Evolutionary conservation across 441 rosid genomes (phyloP).

Genomic region (Bruguiera hainesii): DNA sequence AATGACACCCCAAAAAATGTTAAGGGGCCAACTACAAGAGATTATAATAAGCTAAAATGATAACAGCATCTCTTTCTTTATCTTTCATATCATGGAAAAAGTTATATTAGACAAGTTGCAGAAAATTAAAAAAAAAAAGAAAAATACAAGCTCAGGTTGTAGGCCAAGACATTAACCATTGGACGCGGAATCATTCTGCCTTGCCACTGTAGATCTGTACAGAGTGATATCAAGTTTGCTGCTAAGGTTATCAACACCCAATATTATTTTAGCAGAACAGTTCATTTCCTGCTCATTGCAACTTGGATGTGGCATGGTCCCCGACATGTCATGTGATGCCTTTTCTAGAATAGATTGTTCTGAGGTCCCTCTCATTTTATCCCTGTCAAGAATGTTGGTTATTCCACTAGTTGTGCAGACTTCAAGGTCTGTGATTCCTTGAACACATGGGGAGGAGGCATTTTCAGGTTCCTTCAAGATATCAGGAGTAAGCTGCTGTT

Average conservation of each 20-base stretch:
- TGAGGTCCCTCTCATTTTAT: constrained; percentile 2
- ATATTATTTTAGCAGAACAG: not conserved
- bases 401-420: constrained; percentile 1
- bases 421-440: not conserved
- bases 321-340: not conserved
- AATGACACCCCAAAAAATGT: no score
- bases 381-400: constrained; percentile 3
- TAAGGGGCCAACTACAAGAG: no score
- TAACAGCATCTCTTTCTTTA: no score
- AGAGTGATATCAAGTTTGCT: constrained; percentile 11
- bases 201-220: not conserved
- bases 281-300: constrained; percentile 7
- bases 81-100: not conserved
- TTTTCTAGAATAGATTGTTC: constrained; percentile 5
- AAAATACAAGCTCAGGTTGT: not conserved
- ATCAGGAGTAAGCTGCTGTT: not conserved
- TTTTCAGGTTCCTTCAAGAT: constrained; percentile 8
- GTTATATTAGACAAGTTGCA: not conserved
- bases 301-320: constrained; percentile 8
- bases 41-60: no score
- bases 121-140: not conserved
- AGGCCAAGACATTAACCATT: constrained; percentile 11
- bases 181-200: not conserved
- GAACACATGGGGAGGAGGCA: not conserved
- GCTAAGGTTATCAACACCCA: not conserved